A percentile compares a stretch with the other conserved stretches of the same genome.
Conservation (phyloP, 441 rosid species). For the Breynia disticha region DNA sequence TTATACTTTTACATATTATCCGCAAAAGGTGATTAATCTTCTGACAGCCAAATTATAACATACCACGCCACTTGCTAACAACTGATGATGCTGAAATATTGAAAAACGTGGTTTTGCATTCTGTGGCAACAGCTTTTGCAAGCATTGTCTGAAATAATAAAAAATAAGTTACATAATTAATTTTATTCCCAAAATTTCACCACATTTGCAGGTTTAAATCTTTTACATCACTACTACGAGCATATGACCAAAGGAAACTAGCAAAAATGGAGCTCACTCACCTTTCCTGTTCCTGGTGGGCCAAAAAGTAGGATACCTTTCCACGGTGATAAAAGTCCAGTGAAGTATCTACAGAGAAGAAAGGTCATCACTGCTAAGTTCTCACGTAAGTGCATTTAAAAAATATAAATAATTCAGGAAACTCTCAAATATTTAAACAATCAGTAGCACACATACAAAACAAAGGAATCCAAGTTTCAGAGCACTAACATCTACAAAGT, state of each 20-base stretch:
- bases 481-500: too few relatives aligned
- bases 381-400: too few relatives aligned
- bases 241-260: too few relatives aligned
- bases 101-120: conserved; percentile 97
- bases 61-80: conserved; percentile 99
- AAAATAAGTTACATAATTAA: conserved; percentile 1
- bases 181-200: neutral
- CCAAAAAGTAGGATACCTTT: conserved; percentile 98
- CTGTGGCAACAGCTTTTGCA: conserved; percentile 97
- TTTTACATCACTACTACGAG: too few relatives aligned
- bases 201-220: too few relatives aligned
- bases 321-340: conserved; percentile 93
- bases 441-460: too few relatives aligned
- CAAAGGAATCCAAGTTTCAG: too few relatives aligned
- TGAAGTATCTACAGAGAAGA: conserved; percentile 53
- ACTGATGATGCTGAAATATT: conserved; percentile 97
- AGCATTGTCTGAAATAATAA: conserved; percentile 78
- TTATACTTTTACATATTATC: neutral
- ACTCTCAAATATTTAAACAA: too few relatives aligned
- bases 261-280: conserved; percentile 10
- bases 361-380: neutral
- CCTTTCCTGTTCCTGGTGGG: conserved; percentile 99
- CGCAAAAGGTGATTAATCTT: neutral
- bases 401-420: too few relatives aligned
- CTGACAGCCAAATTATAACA: conserved; percentile 9